Evolutionary conservation across 2,329 filamentous ascomycete genomes (phyloP).

Genomic region (Exophiala phaeomuriformis): DNA sequence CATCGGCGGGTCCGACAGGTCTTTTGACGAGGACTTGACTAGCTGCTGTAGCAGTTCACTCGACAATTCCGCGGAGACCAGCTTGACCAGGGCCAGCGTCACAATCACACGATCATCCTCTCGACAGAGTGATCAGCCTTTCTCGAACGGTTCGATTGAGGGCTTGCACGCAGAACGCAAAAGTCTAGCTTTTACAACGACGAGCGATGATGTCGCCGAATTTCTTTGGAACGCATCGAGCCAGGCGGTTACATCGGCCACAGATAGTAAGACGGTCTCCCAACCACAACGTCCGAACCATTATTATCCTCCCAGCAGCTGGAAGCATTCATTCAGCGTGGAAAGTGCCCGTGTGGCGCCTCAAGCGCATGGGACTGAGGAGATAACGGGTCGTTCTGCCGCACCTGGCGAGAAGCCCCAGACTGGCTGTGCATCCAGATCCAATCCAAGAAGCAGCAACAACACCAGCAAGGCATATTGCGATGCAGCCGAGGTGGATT

Average conservation of each 20-base stretch:
- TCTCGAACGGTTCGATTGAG: background rate
- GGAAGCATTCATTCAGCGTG: slow-evolving; percentile 2
- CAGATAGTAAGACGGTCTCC: background rate
- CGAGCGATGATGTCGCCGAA: background rate
- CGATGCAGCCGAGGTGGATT: background rate
- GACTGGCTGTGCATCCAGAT: too few relatives aligned
- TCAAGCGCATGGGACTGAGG: background rate
- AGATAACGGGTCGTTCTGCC: background rate
- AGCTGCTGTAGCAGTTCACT: background rate
- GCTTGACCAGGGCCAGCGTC: background rate
- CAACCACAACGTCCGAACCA: background rate
- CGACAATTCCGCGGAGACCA: background rate
- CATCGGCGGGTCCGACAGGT: slow-evolving; percentile 5
- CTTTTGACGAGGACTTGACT: background rate
- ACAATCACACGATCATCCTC: background rate
- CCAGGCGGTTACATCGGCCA: background rate
- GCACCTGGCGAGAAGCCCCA: too few relatives aligned
- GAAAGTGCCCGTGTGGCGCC: background rate
- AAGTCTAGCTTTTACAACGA: background rate
- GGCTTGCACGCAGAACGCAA: background rate
- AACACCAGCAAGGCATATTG: too few relatives aligned
- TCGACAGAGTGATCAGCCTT: background rate
- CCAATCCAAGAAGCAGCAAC: too few relatives aligned
- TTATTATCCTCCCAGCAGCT: slow-evolving; percentile 15
- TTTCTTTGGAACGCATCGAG: too few relatives aligned